Conservation (phyloP, 2,329 filamentous ascomycete species). For the Orbilia javanica region DNA sequence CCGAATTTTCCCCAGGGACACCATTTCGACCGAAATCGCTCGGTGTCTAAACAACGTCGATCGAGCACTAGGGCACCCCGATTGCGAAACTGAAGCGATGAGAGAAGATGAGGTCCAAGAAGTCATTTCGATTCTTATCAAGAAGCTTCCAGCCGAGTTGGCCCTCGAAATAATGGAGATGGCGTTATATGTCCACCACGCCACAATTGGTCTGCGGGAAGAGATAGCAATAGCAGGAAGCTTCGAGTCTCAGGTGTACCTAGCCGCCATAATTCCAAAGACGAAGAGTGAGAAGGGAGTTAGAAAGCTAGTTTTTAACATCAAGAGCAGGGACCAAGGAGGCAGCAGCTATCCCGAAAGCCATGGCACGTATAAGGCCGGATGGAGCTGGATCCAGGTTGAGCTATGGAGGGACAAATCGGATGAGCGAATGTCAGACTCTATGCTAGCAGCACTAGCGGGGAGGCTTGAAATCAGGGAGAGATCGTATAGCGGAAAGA, state of each 20-base stretch:
- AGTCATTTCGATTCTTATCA: neutral
- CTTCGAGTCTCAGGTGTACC: slow-evolving; percentile 17
- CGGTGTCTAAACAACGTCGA: neutral
- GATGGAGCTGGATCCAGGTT: slow-evolving; percentile 34
- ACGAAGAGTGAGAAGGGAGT: slow-evolving; percentile 1
- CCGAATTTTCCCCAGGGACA: neutral
- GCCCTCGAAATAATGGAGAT: slow-evolving; percentile 23
- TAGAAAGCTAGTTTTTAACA: slow-evolving; percentile 18
- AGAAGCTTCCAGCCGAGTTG: slow-evolving; percentile 29
- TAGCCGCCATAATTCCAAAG: slow-evolving; percentile 24
- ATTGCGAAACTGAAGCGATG: neutral
- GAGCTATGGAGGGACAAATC: slow-evolving; percentile 27
- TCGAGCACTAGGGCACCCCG: neutral
- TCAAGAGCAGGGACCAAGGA: slow-evolving; percentile 26
- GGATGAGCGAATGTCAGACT: neutral
- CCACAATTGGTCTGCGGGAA: neutral
- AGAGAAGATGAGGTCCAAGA: neutral
- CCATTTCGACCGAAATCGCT: neutral
- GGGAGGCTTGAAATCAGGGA: neutral
- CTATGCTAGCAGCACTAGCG: neutral
- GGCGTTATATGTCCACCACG: slow-evolving; percentile 17
- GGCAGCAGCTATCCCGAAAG: neutral
- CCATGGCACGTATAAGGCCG: slow-evolving; percentile 13
- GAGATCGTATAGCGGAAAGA: neutral
- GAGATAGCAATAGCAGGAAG: slow-evolving; percentile 2